Evolutionary conservation across 495 filamentous ascomycete species (phyloP).

Genomic region (Glarea lozoyensis): DNA sequence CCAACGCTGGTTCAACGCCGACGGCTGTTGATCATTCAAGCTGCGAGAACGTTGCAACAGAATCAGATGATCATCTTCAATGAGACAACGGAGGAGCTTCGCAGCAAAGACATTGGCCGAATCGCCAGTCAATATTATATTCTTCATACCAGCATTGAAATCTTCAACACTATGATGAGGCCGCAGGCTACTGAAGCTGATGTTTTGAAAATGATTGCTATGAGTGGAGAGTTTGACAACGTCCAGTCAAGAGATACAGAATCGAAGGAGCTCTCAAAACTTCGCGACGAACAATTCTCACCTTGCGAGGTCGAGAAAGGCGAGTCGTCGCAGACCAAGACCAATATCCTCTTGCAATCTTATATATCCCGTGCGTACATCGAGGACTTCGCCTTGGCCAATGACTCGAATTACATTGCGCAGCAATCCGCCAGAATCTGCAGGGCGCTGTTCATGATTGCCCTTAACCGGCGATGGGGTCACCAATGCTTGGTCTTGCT

Average conservation of each 20-base stretch:
- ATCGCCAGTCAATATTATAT: slow-evolving; percentile 98
- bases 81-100: slow-evolving; percentile 80
- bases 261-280: slow-evolving; percentile 59
- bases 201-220: slow-evolving; percentile 86
- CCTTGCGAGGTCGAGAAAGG: slow-evolving; percentile 67
- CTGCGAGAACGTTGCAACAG: slow-evolving; percentile 73
- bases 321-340: slow-evolving; percentile 78
- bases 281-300: slow-evolving; percentile 50
- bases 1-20: slow-evolving; percentile 74
- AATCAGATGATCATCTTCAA: slow-evolving; percentile 99
- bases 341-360: slow-evolving; percentile 88
- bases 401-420: slow-evolving; percentile 88
- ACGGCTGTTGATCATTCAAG: slow-evolving; percentile 74
- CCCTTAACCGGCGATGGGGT: slow-evolving; percentile 88
- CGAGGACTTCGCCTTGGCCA: slow-evolving; percentile 87
- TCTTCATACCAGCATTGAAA: slow-evolving; percentile 81
- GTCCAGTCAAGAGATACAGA: slow-evolving; percentile 88
- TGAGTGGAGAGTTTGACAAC: slow-evolving; percentile 95
- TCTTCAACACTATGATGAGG: slow-evolving; percentile 90
- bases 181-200: slow-evolving; percentile 76
- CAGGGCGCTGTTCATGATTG: slow-evolving; percentile 93
- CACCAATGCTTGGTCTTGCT: slow-evolving; percentile 85
- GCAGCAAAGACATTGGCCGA: slow-evolving; percentile 85
- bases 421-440: slow-evolving; percentile 95
- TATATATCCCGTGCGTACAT: slow-evolving; percentile 85